Conservation (phyloP, 352 stramenopile species). For the Pythium brassicae region DNA sequence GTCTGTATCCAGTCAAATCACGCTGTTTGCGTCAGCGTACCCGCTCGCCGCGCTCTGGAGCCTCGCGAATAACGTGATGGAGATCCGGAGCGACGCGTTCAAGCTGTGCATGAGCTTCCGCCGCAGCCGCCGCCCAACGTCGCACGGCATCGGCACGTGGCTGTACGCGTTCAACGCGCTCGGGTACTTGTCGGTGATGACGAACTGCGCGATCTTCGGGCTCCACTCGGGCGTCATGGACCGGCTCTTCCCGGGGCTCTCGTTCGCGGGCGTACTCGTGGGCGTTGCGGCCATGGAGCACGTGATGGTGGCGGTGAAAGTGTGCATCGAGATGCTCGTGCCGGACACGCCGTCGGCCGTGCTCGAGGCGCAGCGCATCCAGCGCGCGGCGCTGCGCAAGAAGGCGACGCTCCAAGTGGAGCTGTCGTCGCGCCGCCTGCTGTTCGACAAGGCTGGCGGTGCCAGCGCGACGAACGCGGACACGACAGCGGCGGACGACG, state of each 20-base stretch:
- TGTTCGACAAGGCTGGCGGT: slow-evolving; percentile 10
- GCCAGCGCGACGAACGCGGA: slow-evolving; percentile 1
- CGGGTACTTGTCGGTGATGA: slow-evolving; percentile 90
- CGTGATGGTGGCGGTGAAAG: slow-evolving; percentile 71
- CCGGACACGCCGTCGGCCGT: slow-evolving; percentile 62
- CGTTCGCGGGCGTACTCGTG: slow-evolving; percentile 52
- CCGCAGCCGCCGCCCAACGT: slow-evolving; percentile 56
- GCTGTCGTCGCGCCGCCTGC: slow-evolving; percentile 47
- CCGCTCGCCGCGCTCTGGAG: slow-evolving; percentile 91
- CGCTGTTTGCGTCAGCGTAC: slow-evolving; percentile 92
- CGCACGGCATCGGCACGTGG: slow-evolving; percentile 91
- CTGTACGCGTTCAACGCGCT: slow-evolving; percentile 88
- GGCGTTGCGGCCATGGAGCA: slow-evolving; percentile 66
- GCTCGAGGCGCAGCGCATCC: slow-evolving; percentile 60
- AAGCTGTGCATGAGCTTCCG: slow-evolving; percentile 89
- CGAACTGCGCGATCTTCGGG: slow-evolving; percentile 93
- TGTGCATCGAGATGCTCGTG: slow-evolving; percentile 78
- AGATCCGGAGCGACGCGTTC: slow-evolving; percentile 94
- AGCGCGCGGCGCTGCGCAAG: slow-evolving; percentile 59
- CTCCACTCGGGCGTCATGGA: slow-evolving; percentile 86
- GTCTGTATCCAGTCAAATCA: slow-evolving; percentile 81
- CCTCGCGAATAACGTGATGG: slow-evolving; percentile 93
- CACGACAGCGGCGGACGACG: slow-evolving; percentile 2
- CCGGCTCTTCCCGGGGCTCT: slow-evolving; percentile 60
- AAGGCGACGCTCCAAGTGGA: slow-evolving; percentile 72